Evolutionary conservation across 2,329 filamentous ascomycete species (phyloP).

Genomic region (Stemphylium lycopersici): DNA sequence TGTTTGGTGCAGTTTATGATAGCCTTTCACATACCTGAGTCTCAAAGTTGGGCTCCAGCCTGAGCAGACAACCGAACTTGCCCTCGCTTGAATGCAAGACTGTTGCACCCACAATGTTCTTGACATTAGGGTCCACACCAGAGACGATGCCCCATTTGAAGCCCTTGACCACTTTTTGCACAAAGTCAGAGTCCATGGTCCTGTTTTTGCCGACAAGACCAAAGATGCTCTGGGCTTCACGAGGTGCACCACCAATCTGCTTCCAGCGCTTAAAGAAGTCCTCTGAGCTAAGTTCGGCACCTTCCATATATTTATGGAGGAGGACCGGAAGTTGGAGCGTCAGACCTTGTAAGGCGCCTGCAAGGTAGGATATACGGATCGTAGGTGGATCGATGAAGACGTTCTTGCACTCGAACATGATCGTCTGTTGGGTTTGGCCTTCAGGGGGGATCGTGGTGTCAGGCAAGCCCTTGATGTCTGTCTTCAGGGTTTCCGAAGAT

Average conservation of each 20-base stretch:
- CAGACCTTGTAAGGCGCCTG: constrained; percentile 88
- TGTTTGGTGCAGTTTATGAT: no score
- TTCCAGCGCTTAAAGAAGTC: constrained; percentile 99
- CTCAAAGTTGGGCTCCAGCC: constrained; percentile 91
- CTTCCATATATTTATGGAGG: constrained; percentile 96
- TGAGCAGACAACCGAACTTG: constrained; percentile 91
- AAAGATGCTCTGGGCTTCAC: constrained; percentile 90
- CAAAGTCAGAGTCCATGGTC: constrained; percentile 73
- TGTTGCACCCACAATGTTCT: constrained; percentile 91
- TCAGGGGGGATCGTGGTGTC: constrained; percentile 78
- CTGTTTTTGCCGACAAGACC: constrained; percentile 65
- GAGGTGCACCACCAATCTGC: constrained; percentile 87
- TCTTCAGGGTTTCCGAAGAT: constrained; percentile 71
- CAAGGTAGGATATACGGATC: constrained; percentile 91
- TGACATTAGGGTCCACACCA: constrained; percentile 86
- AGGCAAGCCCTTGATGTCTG: constrained; percentile 86
- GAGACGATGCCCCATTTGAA: constrained; percentile 89
- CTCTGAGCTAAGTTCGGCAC: constrained; percentile 81
- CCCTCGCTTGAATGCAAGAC: constrained; percentile 82
- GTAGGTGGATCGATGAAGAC: constrained; percentile 87
- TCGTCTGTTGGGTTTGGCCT: constrained; percentile 86
- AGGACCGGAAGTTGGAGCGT: constrained; percentile 89
- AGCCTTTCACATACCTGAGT: constrained; percentile 73
- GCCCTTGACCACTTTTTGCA: constrained; percentile 75
- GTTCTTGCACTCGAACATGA: constrained; percentile 88